Percentiles rank a stretch among this genome's conserved stretches.
These are phyloP conservation scores for Daphne laureola DNA, from an alignment of 441 rosid species.

Conservation along the genomic window DNA sequence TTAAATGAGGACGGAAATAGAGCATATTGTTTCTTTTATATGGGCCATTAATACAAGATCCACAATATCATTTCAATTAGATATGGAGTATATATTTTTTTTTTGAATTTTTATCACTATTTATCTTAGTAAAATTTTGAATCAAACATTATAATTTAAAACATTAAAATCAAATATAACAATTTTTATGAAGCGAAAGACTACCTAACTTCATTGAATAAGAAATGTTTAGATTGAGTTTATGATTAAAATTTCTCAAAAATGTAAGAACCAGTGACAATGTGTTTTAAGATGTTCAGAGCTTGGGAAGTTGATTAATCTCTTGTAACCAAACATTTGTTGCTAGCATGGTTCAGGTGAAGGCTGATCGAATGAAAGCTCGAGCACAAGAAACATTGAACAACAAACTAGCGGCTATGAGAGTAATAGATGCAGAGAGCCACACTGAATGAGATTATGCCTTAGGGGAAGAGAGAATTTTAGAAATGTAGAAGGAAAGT, in stretches of 20 bases:
- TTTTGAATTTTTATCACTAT: no score
- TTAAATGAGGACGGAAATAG: no score
- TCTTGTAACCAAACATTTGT: not conserved
- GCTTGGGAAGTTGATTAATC: not conserved
- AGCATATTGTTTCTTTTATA: no score
- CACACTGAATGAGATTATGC: constrained; percentile 55
- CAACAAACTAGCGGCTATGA: constrained; percentile 61
- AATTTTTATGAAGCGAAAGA: no score
- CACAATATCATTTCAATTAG: no score
- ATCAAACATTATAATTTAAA: no score
- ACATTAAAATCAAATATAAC: no score
- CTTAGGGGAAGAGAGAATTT: no score
- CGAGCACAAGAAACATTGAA: constrained; percentile 65
- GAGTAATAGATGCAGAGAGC: constrained; percentile 83
- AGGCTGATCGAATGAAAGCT: constrained; percentile 77
- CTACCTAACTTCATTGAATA: not conserved
- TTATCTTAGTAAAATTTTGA: no score
- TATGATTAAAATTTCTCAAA: not conserved
- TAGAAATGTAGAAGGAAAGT: no score
- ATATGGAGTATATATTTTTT: no score
- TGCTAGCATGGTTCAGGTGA: constrained; percentile 31
- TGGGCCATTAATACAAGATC: no score
- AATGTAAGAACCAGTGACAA: not conserved
- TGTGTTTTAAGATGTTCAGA: not conserved
- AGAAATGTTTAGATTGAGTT: not conserved